Evolutionary conservation across 2,329 filamentous ascomycete genomes (phyloP), one percentile per base, ranked within the genome.

Genomic region (Neopestalotiopsis sp.): DNA sequence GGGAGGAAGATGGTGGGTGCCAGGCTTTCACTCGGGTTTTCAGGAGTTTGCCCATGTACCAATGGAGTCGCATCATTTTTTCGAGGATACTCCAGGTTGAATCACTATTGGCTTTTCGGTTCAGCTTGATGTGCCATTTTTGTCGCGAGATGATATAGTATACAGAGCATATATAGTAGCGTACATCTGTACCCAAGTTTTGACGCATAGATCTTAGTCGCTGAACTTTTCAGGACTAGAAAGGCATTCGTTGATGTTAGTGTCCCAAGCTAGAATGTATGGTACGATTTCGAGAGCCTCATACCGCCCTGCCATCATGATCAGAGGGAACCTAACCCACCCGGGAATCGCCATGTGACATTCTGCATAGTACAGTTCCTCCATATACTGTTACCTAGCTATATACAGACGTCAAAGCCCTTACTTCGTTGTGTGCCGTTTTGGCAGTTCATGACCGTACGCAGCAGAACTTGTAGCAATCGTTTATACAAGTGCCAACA

Each of bases 251-350:
- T 38, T 38, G 2, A 6, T 38, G 34, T 10, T 38, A 38, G 34
- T 10, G 34, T 10, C 10, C 14, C 17, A 12, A 30, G 57, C 57
- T 59, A 30, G 13, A 34, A 59, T 59, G 30, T 30, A 34, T 30
- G 57, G 30, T 59, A 59, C 24, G 24, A 59, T 59, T 59, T 62
- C 12, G 30, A 34, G 59, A 62, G 59, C 32, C 59, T 40, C 59
- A 62, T 62, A 62, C 59, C 59, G 59, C 59, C 34, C 20, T 62
- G 40, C 59, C n/a, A 62, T n/a, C 34, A 24, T 40, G 34, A 38
- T 38, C 34, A 34, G 34, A 14, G 17, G 59, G 59, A 62, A 32
- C 59, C 59, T 13, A 17, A 5, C 40, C 59, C 30, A 62, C 32
- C n/a, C 34, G 32, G 45, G n/a, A 32, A 42, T 62, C 59, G 59